Percentiles rank a stretch among this genome's conserved stretches.
phyloP scores from a whole-genome alignment of 2,329 filamentous ascomycete genomes.

The Fusarium sp. region DNA sequence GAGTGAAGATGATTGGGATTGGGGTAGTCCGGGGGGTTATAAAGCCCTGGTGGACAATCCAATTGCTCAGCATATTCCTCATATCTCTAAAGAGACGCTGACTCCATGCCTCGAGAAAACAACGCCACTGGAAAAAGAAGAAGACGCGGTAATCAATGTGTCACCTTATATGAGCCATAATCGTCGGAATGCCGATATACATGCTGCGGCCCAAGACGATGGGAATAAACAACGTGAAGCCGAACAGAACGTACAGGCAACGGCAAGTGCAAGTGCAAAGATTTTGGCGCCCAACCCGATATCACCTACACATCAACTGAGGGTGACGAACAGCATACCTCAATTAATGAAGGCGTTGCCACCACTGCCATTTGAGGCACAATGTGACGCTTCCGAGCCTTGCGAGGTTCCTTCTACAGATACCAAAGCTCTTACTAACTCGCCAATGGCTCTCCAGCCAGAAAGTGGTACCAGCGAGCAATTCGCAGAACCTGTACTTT shows the following conservation, averaged over 20 bases:
- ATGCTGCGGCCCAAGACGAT: constrained; percentile 33
- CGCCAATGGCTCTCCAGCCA: constrained; percentile 8
- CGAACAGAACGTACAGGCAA: not conserved
- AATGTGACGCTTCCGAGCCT: not conserved
- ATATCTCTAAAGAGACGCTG: not conserved
- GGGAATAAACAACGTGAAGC: not conserved
- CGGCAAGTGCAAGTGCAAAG: constrained; percentile 35
- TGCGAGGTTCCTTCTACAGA: constrained; percentile 4
- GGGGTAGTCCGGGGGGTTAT: not conserved
- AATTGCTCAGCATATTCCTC: not conserved
- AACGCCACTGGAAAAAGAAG: not conserved
- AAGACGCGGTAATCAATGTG: not conserved
- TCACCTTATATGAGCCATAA: constrained; percentile 33
- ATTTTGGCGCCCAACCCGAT: constrained; percentile 62
- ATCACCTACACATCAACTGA: constrained; percentile 58
- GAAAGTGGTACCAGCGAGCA: not conserved
- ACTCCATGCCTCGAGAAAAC: not conserved
- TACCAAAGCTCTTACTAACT: constrained; percentile 16
- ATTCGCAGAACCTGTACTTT: not conserved
- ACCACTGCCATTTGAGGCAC: constrained; percentile 53
- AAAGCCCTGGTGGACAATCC: not conserved
- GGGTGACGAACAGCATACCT: constrained; percentile 61
- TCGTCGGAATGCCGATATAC: constrained; percentile 41
- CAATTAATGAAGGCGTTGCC: constrained; percentile 65
- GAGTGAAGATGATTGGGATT: constrained; percentile 40